Conservation (phyloP, 805 yeast species). For the Clavispora carvajalis region DNA sequence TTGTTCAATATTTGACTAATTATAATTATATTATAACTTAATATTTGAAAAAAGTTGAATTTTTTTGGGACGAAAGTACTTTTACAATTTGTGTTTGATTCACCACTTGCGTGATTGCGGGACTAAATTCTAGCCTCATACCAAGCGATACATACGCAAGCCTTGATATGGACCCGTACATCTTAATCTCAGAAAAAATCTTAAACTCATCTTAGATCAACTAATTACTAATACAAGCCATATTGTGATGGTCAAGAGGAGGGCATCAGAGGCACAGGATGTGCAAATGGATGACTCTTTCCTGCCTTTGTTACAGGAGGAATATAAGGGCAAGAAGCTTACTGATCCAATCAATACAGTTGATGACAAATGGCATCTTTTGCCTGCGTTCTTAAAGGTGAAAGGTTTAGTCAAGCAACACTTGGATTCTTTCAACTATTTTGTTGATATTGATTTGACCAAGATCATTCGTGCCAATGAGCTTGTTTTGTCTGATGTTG, state of each 20-base stretch:
- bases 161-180: conserved; percentile 14
- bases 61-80: no score
- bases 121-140: no score
- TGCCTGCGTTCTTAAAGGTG: conserved; percentile 93
- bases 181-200: conserved; percentile 6
- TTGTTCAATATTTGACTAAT: neutral
- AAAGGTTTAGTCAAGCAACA: conserved; percentile 97
- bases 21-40: no score
- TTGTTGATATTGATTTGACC: conserved; percentile 88
- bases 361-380: conserved; percentile 92
- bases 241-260: conserved; percentile 12
- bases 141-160: no score
- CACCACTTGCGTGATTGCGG: no score
- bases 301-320: conserved; percentile 71
- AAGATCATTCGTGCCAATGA: conserved; percentile 92
- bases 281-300: conserved; percentile 51
- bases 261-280: conserved; percentile 6
- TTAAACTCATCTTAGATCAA: conserved; percentile 1
- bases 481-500: conserved; percentile 85
- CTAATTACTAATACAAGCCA: neutral
- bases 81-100: no score
- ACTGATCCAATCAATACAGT: conserved; percentile 88
- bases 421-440: conserved; percentile 95
- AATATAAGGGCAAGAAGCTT: conserved; percentile 78
- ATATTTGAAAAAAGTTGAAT: no score